These are phyloP conservation scores for Phallus indusiatus DNA, from an alignment of 768 basidiomycete genomes.

Conservation along the genomic window DNA sequence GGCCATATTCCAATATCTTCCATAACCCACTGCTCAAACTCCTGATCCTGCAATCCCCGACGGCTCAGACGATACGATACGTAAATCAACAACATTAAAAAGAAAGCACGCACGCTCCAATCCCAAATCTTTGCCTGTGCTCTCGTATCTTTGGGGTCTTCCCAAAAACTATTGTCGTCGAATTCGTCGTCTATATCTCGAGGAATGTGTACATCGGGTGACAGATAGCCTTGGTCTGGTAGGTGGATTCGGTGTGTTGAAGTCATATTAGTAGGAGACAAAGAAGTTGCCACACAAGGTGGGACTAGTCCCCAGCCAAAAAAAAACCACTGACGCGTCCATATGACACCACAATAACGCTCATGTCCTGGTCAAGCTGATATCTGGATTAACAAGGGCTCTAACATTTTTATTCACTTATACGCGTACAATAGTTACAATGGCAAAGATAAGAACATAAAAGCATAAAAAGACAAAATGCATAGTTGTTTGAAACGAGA, in stretches of 20 bases:
- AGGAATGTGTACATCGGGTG: constrained; percentile 6
- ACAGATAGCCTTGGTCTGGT: neutral
- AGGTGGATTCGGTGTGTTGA: constrained; percentile 6
- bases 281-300: neutral
- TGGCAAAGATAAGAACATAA: too few species aligned
- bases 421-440: too few species aligned
- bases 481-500: neutral
- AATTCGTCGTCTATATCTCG: constrained; percentile 1
- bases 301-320: neutral
- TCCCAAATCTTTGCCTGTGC: neutral
- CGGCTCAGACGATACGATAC: neutral
- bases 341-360: too few species aligned
- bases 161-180: constrained; percentile 4
- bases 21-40: neutral
- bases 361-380: too few species aligned
- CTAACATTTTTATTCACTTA: too few species aligned
- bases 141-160: constrained; percentile 7
- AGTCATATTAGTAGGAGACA: neutral
- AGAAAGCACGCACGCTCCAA: neutral
- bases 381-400: too few species aligned
- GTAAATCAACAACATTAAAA: neutral
- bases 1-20: neutral
- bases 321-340: too few species aligned
- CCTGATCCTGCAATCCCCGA: neutral
- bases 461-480: too few species aligned